These are phyloP conservation scores for Cronartium ribicola DNA, from an alignment of 1,284 basidiomycete genomes.

Conservation along the genomic window DNA sequence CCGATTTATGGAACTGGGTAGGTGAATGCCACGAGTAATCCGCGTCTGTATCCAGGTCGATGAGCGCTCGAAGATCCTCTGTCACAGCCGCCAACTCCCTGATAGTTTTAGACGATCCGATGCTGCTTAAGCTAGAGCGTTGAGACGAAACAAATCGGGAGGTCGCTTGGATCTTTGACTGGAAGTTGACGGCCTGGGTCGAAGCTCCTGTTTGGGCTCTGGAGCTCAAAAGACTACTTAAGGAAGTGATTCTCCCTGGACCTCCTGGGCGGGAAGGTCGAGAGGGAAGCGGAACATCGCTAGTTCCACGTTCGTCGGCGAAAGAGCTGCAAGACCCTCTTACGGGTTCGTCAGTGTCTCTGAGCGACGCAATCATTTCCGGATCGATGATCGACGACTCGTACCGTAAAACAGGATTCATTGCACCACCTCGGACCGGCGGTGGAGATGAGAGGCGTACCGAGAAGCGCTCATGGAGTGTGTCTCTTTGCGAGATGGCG, in stretches of 20 bases:
- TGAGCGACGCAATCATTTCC: not conserved
- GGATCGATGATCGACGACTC: not conserved
- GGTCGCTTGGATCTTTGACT: slow-evolving; percentile 3
- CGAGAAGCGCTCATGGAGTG: not conserved
- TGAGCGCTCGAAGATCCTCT: slow-evolving; percentile 35
- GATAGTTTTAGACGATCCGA: slow-evolving; percentile 33
- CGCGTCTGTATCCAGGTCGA: slow-evolving; percentile 30
- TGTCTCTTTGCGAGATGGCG: not conserved
- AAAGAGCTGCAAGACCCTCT: slow-evolving; percentile 1
- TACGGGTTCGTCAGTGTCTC: not conserved
- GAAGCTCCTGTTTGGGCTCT: slow-evolving; percentile 14
- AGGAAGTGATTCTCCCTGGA: slow-evolving; percentile 27
- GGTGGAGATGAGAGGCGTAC: not conserved
- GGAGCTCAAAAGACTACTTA: slow-evolving; percentile 21
- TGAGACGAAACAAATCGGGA: slow-evolving; percentile 8
- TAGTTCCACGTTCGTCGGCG: not conserved
- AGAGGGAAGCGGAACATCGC: not conserved
- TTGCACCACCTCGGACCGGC: not conserved
- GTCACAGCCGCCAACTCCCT: slow-evolving; percentile 37
- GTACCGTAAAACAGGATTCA: not conserved
- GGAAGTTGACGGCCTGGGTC: not conserved
- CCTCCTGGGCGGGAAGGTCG: slow-evolving; percentile 8
- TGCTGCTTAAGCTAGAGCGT: slow-evolving; percentile 23
- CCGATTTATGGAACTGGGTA: slow-evolving; percentile 30
- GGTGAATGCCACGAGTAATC: slow-evolving; percentile 29